phyloP scores from a whole-genome alignment of 192 early-diverging fungal species.

The Rhizophagus prolifer region DNA sequence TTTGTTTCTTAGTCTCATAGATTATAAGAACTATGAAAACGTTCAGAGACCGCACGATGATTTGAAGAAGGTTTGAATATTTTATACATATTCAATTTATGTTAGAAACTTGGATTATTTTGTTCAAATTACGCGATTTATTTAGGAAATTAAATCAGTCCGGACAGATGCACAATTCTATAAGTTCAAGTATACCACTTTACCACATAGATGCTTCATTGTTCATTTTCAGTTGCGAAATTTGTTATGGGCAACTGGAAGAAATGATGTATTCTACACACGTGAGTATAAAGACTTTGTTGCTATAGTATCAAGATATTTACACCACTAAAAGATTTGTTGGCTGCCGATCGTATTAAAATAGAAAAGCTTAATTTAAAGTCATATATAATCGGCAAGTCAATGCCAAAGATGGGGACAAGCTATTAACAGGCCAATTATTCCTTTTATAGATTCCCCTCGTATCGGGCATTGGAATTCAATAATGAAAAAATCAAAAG shows the following conservation, averaged over 20 bases:
- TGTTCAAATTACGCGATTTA: constrained; percentile 8
- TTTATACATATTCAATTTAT: background rate
- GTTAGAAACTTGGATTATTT: background rate
- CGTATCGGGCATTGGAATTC: constrained; percentile 26
- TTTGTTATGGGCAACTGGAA: constrained; percentile 56
- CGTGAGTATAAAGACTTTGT: constrained; percentile 27
- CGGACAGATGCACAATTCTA: constrained; percentile 42
- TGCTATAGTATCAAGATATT: no score
- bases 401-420: no score
- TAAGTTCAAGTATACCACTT: constrained; percentile 45
- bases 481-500: constrained; percentile 10
- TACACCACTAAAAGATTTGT: no score
- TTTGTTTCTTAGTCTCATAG: constrained; percentile 23
- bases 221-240: constrained; percentile 68
- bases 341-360: no score
- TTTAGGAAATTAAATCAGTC: constrained; percentile 32
- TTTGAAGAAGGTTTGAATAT: background rate
- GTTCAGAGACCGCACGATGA: constrained; percentile 24
- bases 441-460: constrained; percentile 1
- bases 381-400: no score
- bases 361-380: no score
- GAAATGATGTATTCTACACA: constrained; percentile 61
- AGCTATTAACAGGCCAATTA: background rate
- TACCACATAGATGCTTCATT: constrained; percentile 49
- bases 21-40: constrained; percentile 18